Evolutionary conservation across 192 early-diverging fungal genomes (phyloP).

Genomic region (Haplosporangium gracile): DNA sequence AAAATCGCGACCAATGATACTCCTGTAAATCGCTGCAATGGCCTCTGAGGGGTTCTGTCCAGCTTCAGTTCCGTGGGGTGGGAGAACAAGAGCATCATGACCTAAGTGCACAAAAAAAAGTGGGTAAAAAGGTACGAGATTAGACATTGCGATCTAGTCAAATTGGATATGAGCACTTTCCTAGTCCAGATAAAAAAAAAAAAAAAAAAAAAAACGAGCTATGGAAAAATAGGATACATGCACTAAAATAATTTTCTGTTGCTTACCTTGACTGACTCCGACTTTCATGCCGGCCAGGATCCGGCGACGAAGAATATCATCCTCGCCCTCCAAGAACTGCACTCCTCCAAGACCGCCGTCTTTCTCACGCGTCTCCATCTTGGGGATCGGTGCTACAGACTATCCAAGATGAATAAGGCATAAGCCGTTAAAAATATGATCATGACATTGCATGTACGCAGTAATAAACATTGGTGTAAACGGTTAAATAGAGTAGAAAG

Average conservation of each 20-base stretch:
- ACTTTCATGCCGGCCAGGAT: slow-evolving; percentile 53
- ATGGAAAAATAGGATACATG: not conserved
- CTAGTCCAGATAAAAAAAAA: not conserved
- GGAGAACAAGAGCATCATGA: slow-evolving; percentile 51
- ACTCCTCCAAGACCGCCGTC: slow-evolving; percentile 52
- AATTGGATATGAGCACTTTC: not conserved
- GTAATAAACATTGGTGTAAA: not conserved
- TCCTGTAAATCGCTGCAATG: slow-evolving; percentile 49
- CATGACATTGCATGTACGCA: not conserved
- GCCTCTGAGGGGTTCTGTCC: slow-evolving; percentile 50
- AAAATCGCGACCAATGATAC: slow-evolving; percentile 49
- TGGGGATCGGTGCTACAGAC: slow-evolving; percentile 43
- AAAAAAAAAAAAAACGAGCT: not conserved
- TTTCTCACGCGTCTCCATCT: slow-evolving; percentile 47
- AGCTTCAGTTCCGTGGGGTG: slow-evolving; percentile 50
- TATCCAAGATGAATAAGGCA: not conserved
- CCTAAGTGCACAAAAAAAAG: slow-evolving; percentile 11
- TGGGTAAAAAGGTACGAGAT: not conserved
- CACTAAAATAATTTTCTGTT: not conserved
- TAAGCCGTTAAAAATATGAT: not conserved
- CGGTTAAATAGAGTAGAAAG: not conserved
- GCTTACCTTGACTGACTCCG: slow-evolving; percentile 48
- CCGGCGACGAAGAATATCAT: slow-evolving; percentile 36
- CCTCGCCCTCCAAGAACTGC: slow-evolving; percentile 51
- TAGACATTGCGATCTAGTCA: not conserved